Evolutionary conservation across 2,329 filamentous ascomycete species (phyloP), one percentile per base, ranked within the genome.

Genomic region (Trichophyton verrucosum): DNA sequence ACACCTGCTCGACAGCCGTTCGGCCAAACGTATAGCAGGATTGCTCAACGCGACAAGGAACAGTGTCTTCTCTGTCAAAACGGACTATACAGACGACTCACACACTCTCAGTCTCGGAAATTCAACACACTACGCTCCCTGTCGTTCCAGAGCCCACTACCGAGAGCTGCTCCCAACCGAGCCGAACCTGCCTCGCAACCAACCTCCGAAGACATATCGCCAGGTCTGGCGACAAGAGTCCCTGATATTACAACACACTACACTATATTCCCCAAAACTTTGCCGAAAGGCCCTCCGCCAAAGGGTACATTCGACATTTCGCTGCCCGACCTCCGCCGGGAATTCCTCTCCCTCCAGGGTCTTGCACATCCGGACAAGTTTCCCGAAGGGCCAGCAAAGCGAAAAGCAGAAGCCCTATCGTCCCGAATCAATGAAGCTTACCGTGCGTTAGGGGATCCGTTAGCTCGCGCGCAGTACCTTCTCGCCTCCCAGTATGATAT

Each of bases 371-470:
- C 66, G 46, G 78, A 72, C 69, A 79, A 73, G 79, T 86, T 75
- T 67, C 76, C 67, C 69, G 62, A 70, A 3, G 72, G 72, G 2
- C 65, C 75, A 3, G 70, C 76, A 42, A 84, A 84, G 67, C 75
- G 76, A 46, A 77, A 81, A 56, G 90, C 91, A 20, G 89, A 95
- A 73, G 87, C 85, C 0, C 78, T 86, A n/a, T 94, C 88, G 8
- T 83, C 89, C 6, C 81, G 83, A 27, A 91, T 97, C 73, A 97
- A 97, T 78, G 86, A 91, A 66, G 94, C 94, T 0, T 97, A 95
- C 80, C 86, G 84, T 69, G 96, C 91, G 2, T 82, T 99, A 0
- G 78, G 82, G 57, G 83, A 86, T 66, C 91, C 94, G 15, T 78
- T 99, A 11, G 74, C 83, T 56, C 84, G 94, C 24, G 91, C 92